Evolutionary conservation across 73 alveolate genomes (phyloP).

Genomic region (Paraurostyla sp.): DNA sequence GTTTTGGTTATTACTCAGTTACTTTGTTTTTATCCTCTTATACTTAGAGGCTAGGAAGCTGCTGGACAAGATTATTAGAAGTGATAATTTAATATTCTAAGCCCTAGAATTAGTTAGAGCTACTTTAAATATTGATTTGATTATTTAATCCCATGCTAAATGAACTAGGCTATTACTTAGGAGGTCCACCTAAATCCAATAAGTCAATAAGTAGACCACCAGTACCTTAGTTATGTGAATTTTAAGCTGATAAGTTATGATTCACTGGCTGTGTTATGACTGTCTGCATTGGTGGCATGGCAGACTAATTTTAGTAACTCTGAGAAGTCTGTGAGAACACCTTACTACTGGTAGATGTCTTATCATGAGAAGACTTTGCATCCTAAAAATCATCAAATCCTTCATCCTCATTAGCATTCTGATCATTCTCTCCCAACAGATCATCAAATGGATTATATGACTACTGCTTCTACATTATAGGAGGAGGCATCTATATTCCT

Average conservation of each 20-base stretch:
- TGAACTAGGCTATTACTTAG: neutral
- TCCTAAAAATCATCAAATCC: constrained; percentile 43
- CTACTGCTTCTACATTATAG: neutral
- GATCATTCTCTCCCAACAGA: neutral
- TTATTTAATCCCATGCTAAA: constrained; percentile 16
- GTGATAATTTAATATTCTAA: neutral
- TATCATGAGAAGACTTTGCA: constrained; percentile 18
- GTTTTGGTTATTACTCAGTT: neutral
- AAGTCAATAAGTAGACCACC: no score
- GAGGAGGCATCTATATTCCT: constrained; percentile 46
- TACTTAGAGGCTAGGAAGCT: neutral
- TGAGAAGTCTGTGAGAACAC: neutral
- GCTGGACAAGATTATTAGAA: neutral
- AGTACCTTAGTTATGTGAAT: no score
- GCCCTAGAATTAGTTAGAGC: neutral
- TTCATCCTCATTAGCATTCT: neutral
- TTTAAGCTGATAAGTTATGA: no score
- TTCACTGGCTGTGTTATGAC: no score
- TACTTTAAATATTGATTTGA: neutral
- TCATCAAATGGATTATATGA: constrained; percentile 51
- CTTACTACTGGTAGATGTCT: neutral
- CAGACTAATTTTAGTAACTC: neutral
- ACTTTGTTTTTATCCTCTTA: neutral
- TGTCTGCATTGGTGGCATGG: neutral
- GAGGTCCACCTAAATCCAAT: neutral